These are phyloP conservation scores for Triglochin maritima DNA, from an alignment of 106 monocot genomes.

Conservation along the genomic window DNA sequence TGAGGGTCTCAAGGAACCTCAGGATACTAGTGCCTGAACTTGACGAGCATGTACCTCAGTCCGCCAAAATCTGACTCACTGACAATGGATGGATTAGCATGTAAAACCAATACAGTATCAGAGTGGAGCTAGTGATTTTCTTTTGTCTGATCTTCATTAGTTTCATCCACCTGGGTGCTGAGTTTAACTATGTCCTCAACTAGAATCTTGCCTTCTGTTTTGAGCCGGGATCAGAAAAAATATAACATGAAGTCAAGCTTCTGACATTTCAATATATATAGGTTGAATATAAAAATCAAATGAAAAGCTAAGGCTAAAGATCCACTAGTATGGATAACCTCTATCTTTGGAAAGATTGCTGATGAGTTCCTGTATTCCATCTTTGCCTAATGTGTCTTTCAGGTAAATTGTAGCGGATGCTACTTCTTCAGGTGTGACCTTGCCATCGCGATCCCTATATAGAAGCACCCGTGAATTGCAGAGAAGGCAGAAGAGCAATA, in stretches of 20 bases:
- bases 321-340: conserved; percentile 24
- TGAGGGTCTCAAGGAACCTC: too few species aligned
- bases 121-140: background rate
- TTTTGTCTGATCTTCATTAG: conserved; percentile 17
- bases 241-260: background rate
- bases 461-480: too few species aligned
- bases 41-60: too few species aligned
- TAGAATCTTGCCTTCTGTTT: conserved; percentile 90
- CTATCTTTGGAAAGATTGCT: conserved; percentile 79
- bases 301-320: too few species aligned
- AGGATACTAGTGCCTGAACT: too few species aligned
- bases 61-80: too few species aligned
- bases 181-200: conserved; percentile 88
- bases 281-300: too few species aligned
- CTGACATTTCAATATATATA: too few species aligned
- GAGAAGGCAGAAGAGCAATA: too few species aligned
- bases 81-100: too few species aligned
- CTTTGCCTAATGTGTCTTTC: conserved; percentile 70
- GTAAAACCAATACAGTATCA: too few species aligned
- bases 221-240: background rate
- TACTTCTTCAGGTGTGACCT: conserved; percentile 82
- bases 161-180: conserved; percentile 34
- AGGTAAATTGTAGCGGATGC: conserved; percentile 76
- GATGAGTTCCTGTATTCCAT: conserved; percentile 78
- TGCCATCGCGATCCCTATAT: conserved; percentile 79